Conservation (phyloP, 768 basidiomycete species). For the Boletus patriciae region DNA sequence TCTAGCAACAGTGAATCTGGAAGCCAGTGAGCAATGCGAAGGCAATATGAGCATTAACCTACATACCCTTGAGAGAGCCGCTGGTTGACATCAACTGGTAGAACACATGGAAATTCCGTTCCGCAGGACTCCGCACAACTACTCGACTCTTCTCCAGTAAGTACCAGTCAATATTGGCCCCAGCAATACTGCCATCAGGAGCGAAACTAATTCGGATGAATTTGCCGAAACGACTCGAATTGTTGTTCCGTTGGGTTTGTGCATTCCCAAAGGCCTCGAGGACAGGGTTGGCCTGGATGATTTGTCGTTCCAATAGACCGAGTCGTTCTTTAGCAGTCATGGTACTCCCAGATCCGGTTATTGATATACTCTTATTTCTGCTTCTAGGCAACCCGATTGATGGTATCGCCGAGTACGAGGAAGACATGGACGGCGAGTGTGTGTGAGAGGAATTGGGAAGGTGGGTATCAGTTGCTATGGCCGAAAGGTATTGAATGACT, state of each 20-base stretch:
- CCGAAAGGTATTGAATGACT: slow-evolving; percentile 97
- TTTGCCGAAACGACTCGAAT: slow-evolving; percentile 98
- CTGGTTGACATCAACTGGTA: slow-evolving; percentile 90
- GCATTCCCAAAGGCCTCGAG: slow-evolving; percentile 98
- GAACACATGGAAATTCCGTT: slow-evolving; percentile 95
- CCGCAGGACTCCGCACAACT: slow-evolving; percentile 81
- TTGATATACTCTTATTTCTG: slow-evolving; percentile 52
- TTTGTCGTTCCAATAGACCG: slow-evolving; percentile 91
- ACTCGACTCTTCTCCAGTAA: slow-evolving; percentile 96
- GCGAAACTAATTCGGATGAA: slow-evolving; percentile 96
- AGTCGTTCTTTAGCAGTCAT: slow-evolving; percentile 70
- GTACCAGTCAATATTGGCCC: slow-evolving; percentile 99
- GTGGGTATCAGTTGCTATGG: slow-evolving; percentile 86
- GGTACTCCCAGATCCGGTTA: slow-evolving; percentile 43
- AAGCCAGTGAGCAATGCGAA: slow-evolving; percentile 11
- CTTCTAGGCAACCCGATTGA: slow-evolving; percentile 69
- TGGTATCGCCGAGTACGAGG: slow-evolving; percentile 58
- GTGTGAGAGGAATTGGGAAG: slow-evolving; percentile 59
- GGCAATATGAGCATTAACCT: neutral
- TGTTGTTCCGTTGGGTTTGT: slow-evolving; percentile 97
- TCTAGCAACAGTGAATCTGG: slow-evolving; percentile 74
- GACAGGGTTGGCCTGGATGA: slow-evolving; percentile 96
- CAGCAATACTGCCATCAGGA: slow-evolving; percentile 90
- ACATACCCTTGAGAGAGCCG: slow-evolving; percentile 64
- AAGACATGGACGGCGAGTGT: slow-evolving; percentile 60